A percentile compares a stretch with the other conserved stretches of the same genome.
These are phyloP conservation scores for Meyerozyma elateridarum DNA, from an alignment of 1,139 yeast species.

Conservation along the genomic window DNA sequence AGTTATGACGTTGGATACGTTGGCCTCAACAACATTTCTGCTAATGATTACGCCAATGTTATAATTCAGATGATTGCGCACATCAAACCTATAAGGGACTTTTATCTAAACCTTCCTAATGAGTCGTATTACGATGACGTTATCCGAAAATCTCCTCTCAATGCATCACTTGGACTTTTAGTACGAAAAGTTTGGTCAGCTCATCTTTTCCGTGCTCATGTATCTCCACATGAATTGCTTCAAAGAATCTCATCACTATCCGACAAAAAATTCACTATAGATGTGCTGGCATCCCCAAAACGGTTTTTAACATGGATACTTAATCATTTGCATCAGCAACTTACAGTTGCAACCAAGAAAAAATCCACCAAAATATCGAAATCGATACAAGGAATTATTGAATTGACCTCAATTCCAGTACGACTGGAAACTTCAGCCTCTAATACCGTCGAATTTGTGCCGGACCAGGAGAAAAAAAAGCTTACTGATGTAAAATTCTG, in stretches of 20 bases:
- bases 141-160: slow-evolving; percentile 20
- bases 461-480: slow-evolving; percentile 13
- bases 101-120: slow-evolving; percentile 29
- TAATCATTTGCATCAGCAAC: slow-evolving; percentile 39
- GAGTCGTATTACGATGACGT: slow-evolving; percentile 10
- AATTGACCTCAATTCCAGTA: slow-evolving; percentile 24
- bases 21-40: slow-evolving; percentile 54
- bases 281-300: slow-evolving; percentile 46
- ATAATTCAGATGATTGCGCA: slow-evolving; percentile 56
- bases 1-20: slow-evolving; percentile 59
- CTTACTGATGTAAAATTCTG: slow-evolving; percentile 44
- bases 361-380: slow-evolving; percentile 15
- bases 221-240: slow-evolving; percentile 64
- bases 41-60: slow-evolving; percentile 50
- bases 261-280: slow-evolving; percentile 36
- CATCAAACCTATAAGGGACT: slow-evolving; percentile 47
- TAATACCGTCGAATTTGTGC: slow-evolving; percentile 21
- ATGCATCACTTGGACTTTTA: slow-evolving; percentile 38
- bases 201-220: slow-evolving; percentile 51
- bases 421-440: slow-evolving; percentile 16
- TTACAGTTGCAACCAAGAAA: slow-evolving; percentile 19
- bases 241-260: slow-evolving; percentile 42
- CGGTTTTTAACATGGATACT: slow-evolving; percentile 56
- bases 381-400: slow-evolving; percentile 51
- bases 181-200: slow-evolving; percentile 63